phyloP scores from a whole-genome alignment of 805 yeast species.

The Maudiozyma turicensis region DNA sequence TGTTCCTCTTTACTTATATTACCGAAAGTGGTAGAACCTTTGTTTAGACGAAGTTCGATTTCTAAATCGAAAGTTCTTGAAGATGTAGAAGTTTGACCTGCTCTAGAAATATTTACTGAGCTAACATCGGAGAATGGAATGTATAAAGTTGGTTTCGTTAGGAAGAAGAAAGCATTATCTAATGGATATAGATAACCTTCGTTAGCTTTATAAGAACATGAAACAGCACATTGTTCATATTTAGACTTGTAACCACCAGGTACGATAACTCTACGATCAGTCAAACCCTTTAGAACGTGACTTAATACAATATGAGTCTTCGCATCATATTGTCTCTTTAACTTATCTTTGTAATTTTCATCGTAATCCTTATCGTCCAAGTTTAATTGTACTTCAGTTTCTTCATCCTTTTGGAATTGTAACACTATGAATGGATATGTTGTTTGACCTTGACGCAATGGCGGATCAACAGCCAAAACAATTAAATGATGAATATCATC shows the following conservation, averaged over 20 bases:
- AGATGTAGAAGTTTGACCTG: conserved; percentile 64
- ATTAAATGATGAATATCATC: conserved; percentile 86
- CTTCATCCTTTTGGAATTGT: conserved; percentile 86
- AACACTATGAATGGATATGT: conserved; percentile 85
- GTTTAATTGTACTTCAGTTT: conserved; percentile 81
- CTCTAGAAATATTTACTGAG: conserved; percentile 74
- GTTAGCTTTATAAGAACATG: conserved; percentile 88
- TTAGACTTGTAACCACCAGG: conserved; percentile 77
- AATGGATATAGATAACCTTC: conserved; percentile 92
- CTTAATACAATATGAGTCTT: conserved; percentile 80
- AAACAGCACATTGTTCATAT: conserved; percentile 73
- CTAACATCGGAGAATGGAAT: conserved; percentile 79
- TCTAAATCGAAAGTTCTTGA: conserved; percentile 92
- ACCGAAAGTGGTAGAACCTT: conserved; percentile 72
- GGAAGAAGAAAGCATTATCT: conserved; percentile 81
- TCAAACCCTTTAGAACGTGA: conserved; percentile 80
- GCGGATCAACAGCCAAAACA: conserved; percentile 90
- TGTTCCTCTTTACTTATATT: conserved; percentile 88
- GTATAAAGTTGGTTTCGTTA: conserved; percentile 88
- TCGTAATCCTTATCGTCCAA: conserved; percentile 75
- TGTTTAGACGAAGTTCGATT: conserved; percentile 54
- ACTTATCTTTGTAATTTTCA: conserved; percentile 60
- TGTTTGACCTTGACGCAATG: conserved; percentile 96
- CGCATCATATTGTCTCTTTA: conserved; percentile 68
- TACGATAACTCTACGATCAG: conserved; percentile 73